phyloP scores from a whole-genome alignment of 1,284 basidiomycete genomes.

The Malassezia furfur region DNA sequence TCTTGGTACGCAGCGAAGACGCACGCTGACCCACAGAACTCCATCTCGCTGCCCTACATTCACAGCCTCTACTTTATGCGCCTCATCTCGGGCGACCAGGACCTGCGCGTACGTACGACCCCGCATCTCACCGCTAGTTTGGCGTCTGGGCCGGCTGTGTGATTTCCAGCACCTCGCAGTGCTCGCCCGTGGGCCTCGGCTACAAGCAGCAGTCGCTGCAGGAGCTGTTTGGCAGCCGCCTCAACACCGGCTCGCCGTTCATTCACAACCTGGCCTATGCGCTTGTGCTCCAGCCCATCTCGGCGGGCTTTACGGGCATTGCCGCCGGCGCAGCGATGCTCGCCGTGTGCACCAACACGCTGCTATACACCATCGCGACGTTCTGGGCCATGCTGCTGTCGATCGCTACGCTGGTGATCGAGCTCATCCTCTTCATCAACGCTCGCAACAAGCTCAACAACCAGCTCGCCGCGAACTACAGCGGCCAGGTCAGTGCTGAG shows the following conservation, averaged over 20 bases:
- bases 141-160: constrained; percentile 34
- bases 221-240: not conserved
- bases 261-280: constrained; percentile 30
- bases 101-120: not conserved
- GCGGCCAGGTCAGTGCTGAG: not conserved
- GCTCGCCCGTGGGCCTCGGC: constrained; percentile 24
- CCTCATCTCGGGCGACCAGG: constrained; percentile 4
- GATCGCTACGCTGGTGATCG: constrained; percentile 28
- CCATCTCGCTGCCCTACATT: constrained; percentile 33
- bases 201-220: constrained; percentile 20
- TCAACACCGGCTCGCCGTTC: constrained; percentile 7
- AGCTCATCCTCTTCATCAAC: constrained; percentile 31
- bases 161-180: constrained; percentile 1
- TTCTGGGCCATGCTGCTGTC: constrained; percentile 31
- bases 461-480: not conserved
- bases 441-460: constrained; percentile 18
- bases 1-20: constrained; percentile 17
- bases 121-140: constrained; percentile 5
- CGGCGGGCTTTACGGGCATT: constrained; percentile 32
- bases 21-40: constrained; percentile 1
- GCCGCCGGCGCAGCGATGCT: constrained; percentile 34
- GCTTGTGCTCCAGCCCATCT: constrained; percentile 33
- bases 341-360: constrained; percentile 29
- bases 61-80: constrained; percentile 33
- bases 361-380: constrained; percentile 31